Evolutionary conservation across 768 basidiomycete species (phyloP), one percentile per base, ranked within the genome.

Genomic region (Tricholomella constricta): DNA sequence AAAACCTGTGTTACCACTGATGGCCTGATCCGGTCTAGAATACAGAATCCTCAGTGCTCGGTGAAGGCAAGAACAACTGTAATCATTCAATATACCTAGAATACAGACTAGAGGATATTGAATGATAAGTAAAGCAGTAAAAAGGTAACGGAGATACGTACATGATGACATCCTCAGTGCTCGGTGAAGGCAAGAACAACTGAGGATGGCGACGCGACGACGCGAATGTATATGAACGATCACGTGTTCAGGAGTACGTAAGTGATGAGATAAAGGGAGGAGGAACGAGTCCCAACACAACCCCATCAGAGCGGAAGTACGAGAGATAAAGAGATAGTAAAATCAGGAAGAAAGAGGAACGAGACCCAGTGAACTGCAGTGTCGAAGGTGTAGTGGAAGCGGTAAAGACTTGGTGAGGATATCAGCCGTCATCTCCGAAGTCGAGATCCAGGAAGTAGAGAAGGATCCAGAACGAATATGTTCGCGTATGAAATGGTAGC

Each of bases 301-400:
- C n/a, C n/a, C n/a, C n/a, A n/a, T 37, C 36, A 37, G 3, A n/a
- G 17, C 36, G 17, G 36, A 19, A 37, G 36, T 37, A 37, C 17
- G 36, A 19, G 36, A 19, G 36, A 37, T n/a, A 10, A 19, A 4
- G 20, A 6, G n/a, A 19, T 37, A 19, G 17, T 17, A 12, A 10
- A 19, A 6, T 5, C 4, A 37, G 3, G 6, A 49, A 31, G 26
- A 1, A 31, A 22, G 26, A 40, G 37, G 8, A 22, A 49, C 15
- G 42, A 54, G 48, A n/a, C 58, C 54, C 17, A 65, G 41, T 11
- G 52, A 48, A 17, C 14, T n/a, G 26, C 57, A 42, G 36, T 64
- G 64, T 41, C 48, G 47, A 5, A 43, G 25, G 35, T 62, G 72
- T 56, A 1, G 54, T 42, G 22, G 64, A 54, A 4, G 53, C 34